These are phyloP conservation scores for Penicillium janthinellum DNA, from an alignment of 2,329 filamentous ascomycete species.

Conservation along the genomic window DNA sequence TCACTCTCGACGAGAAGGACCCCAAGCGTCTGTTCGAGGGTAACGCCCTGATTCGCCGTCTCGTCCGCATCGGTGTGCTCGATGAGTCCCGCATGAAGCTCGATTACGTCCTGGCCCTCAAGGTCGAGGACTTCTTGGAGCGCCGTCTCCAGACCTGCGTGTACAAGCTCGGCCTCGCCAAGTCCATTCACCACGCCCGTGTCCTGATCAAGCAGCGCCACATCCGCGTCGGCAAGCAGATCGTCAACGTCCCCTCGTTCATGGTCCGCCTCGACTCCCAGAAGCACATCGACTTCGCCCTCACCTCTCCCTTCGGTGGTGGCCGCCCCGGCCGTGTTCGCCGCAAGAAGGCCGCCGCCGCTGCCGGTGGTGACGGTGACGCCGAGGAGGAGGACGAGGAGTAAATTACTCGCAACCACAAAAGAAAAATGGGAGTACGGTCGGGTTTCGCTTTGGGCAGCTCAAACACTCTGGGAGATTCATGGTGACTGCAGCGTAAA, in stretches of 20 bases:
- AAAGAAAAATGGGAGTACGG: constrained; percentile 38
- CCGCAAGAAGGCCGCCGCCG: constrained; percentile 99
- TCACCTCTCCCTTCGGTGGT: constrained; percentile 96
- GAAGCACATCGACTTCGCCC: constrained; percentile 99
- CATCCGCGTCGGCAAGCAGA: constrained; percentile 99
- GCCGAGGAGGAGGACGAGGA: constrained; percentile 86
- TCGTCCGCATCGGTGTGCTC: constrained; percentile 98
- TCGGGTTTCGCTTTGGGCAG: constrained; percentile 42
- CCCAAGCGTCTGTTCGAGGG: constrained; percentile 99
- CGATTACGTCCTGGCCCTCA: constrained; percentile 99
- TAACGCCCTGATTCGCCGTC: constrained; percentile 99
- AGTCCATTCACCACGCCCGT: constrained; percentile 99
- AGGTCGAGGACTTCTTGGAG: constrained; percentile 99
- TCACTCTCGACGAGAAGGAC: constrained; percentile 99
- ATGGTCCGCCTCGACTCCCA: constrained; percentile 99
- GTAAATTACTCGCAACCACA: constrained; percentile 38
- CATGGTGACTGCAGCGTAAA: constrained; percentile 43
- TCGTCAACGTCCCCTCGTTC: constrained; percentile 99
- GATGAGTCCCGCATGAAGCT: constrained; percentile 99
- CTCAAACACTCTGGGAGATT: constrained; percentile 35
- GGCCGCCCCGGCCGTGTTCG: constrained; percentile 95
- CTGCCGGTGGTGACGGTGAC: constrained; percentile 65
- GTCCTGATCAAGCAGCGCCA: constrained; percentile 99
- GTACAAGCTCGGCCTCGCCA: constrained; percentile 99
- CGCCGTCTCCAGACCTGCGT: constrained; percentile 99